Percentiles rank a stretch among this genome's conserved stretches.
Conservation (phyloP, 495 filamentous ascomycete species). For the Aspergillus bridgeri region DNA sequence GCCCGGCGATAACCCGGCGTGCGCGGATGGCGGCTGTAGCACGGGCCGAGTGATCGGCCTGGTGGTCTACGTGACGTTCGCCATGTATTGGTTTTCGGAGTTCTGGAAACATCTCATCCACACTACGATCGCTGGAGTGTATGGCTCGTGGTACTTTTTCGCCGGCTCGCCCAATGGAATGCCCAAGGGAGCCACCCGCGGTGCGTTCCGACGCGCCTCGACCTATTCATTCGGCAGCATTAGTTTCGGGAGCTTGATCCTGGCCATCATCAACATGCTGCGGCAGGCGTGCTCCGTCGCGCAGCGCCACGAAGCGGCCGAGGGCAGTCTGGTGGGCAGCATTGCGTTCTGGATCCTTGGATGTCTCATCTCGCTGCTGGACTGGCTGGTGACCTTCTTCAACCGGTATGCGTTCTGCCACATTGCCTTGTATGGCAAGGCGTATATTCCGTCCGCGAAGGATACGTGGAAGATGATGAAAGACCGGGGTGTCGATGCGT, state of each 20-base stretch:
- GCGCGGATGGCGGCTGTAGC: conserved; percentile 63
- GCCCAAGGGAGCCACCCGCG: conserved; percentile 71
- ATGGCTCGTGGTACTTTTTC: conserved; percentile 91
- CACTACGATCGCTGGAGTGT: conserved; percentile 80
- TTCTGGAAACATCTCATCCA: conserved; percentile 92
- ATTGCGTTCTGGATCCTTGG: conserved; percentile 69
- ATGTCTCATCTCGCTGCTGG: conserved; percentile 72
- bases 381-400: conserved; percentile 73
- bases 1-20: conserved; percentile 64
- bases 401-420: conserved; percentile 85
- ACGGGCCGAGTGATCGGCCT: conserved; percentile 76
- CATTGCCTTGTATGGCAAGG: conserved; percentile 87
- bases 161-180: conserved; percentile 56
- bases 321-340: conserved; percentile 66
- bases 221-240: conserved; percentile 94
- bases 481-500: conserved; percentile 83
- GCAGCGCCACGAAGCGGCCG: conserved; percentile 55
- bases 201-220: conserved; percentile 66
- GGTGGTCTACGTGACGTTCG: conserved; percentile 82
- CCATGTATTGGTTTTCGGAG: conserved; percentile 88
- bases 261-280: conserved; percentile 83
- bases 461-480: conserved; percentile 90
- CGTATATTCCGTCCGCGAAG: conserved; percentile 80
- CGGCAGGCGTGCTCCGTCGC: conserved; percentile 73
- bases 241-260: conserved; percentile 75